Conservation (phyloP, 1,284 basidiomycete genomes). For the Cryptococcus sp. region DNA sequence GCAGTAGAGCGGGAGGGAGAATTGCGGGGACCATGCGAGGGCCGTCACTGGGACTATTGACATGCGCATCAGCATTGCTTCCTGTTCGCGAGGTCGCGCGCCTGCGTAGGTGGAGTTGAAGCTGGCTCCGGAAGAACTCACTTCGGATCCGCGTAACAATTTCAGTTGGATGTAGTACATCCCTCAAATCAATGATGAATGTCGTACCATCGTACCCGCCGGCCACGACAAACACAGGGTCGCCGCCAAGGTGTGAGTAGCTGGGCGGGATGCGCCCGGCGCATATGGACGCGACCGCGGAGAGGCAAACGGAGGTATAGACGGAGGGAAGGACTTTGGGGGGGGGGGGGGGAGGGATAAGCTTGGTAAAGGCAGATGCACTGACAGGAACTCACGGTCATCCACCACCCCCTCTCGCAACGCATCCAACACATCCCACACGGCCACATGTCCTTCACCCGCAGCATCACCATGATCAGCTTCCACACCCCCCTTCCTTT, state of each 20-base stretch:
- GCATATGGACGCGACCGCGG: conserved; percentile 27
- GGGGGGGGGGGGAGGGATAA: background rate
- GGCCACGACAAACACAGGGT: conserved; percentile 28
- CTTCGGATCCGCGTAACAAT: conserved; percentile 17
- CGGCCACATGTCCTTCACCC: conserved; percentile 64
- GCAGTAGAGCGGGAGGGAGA: no score
- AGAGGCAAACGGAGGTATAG: conserved; percentile 24
- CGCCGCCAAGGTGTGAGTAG: conserved; percentile 21
- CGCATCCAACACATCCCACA: conserved; percentile 65
- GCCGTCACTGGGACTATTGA: no score
- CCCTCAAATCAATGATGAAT: conserved; percentile 34
- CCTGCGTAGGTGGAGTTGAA: no score
- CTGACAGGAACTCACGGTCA: conserved; percentile 10
- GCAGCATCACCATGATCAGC: background rate
- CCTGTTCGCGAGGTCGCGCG: no score
- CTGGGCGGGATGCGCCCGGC: conserved; percentile 27
- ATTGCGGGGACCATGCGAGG: no score
- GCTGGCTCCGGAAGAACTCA: conserved; percentile 14
- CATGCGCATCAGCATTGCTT: no score
- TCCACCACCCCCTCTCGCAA: conserved; percentile 19
- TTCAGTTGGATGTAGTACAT: conserved; percentile 22
- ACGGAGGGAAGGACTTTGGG: conserved; percentile 24
- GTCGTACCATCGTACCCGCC: conserved; percentile 34
- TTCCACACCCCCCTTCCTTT: background rate
- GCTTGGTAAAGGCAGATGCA: background rate